Percentiles rank a stretch among this genome's conserved stretches.
phyloP scores from a whole-genome alignment of 345 rosid species.

The Brassica rapa region DNA sequence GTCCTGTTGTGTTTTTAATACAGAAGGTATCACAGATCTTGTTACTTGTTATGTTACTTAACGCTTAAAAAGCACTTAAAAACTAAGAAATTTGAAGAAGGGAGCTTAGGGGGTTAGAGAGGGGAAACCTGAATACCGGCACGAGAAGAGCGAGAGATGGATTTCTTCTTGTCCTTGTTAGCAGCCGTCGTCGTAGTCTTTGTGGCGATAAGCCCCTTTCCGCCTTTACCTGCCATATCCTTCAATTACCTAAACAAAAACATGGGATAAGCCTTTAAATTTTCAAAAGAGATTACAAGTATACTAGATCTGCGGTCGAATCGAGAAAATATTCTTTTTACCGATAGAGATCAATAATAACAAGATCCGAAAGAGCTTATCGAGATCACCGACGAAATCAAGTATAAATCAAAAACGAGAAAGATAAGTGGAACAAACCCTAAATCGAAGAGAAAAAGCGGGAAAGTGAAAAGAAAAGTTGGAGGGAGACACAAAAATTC shows the following conservation, averaged over 20 bases:
- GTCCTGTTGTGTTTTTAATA: too few relatives aligned
- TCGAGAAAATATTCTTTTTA: background rate
- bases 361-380: background rate
- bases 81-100: too few relatives aligned
- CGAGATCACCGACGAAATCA: background rate
- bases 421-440: too few relatives aligned
- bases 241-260: background rate
- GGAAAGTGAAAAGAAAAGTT: background rate
- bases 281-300: background rate
- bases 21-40: background rate
- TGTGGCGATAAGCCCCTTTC: slow-evolving; percentile 74
- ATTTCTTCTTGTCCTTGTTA: slow-evolving; percentile 87
- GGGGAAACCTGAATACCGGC: slow-evolving; percentile 82
- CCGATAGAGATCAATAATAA: background rate
- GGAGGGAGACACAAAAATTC: background rate
- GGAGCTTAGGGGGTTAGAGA: slow-evolving; percentile 5
- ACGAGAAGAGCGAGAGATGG: slow-evolving; percentile 84
- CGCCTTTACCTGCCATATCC: slow-evolving; percentile 93
- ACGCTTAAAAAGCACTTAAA: too few relatives aligned
- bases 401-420: background rate
- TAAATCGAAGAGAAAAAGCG: background rate
- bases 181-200: slow-evolving; percentile 66
- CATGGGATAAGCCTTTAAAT: background rate
- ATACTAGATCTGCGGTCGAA: slow-evolving; percentile 8
- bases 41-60: too few relatives aligned